Evolutionary conservation across 805 yeast species (phyloP), one percentile per base, ranked within the genome.

Genomic region (Wickerhamia fluorescens): DNA sequence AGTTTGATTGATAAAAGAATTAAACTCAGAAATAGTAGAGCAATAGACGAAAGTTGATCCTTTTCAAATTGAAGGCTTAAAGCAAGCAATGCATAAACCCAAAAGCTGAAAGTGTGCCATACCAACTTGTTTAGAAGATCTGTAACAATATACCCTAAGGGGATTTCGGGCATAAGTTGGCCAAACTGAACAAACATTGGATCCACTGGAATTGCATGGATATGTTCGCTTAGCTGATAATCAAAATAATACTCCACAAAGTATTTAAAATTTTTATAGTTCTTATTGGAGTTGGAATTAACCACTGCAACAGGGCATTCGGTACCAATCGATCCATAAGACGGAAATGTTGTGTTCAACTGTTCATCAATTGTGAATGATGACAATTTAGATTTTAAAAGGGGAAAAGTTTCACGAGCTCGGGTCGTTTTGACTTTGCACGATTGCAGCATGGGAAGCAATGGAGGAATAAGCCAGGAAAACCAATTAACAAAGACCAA

Each of bases 181-280:
- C 49, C 49, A 30, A 40, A 51, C 22, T 34, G 34, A 24, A 38
- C 44, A 37, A 51, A 55, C 16, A 40, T 27, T 6, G 56, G 55
- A 35, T 53, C 58, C 21, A 45, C 40, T 13, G 33, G 28, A 16
- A 51, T 25, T 22, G 35, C 31, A 21, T 42, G 47, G 16, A 41
- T 31, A 26, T 44, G 43, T 11, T 40, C 33, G 5, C 47, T 50
- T 24, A 49, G 40, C 8, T 43, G 35, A 27, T 41, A 42, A 33
- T 40, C 52, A 18, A 42, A 41, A 31, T 53, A 55, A 20, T 44
- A 41, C 16, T 38, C 38, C 10, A 41, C 35, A 23, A 40, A 40
- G 23, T 23, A 31, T 29, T 35, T 20, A 31, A 42, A 37, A 13
- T 24, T 24, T 6, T 35, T 27, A 14, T 23, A 35, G 11, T 24